Evolutionary conservation across 2,329 filamentous ascomycete genomes (phyloP).

Genomic region (Amesomyces nigricolor): DNA sequence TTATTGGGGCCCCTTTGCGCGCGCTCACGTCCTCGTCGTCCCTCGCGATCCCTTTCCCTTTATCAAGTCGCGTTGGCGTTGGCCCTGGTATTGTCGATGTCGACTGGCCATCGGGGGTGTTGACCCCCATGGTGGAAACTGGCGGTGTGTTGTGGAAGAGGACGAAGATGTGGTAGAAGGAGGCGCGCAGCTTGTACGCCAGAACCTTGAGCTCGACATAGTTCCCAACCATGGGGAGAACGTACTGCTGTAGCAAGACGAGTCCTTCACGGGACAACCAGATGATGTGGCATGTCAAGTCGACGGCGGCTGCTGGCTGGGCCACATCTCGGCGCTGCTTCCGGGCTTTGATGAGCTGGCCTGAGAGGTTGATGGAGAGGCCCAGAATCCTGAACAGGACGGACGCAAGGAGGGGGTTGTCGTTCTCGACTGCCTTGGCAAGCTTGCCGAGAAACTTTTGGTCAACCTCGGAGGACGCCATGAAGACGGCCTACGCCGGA

Average conservation of each 20-base stretch:
- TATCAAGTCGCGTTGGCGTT: constrained; percentile 37
- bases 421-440: constrained; percentile 69
- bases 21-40: constrained; percentile 39
- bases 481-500: constrained; percentile 36
- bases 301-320: constrained; percentile 71
- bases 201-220: constrained; percentile 83
- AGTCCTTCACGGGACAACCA: constrained; percentile 93
- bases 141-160: constrained; percentile 89
- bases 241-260: constrained; percentile 78
- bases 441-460: constrained; percentile 93
- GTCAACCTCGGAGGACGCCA: constrained; percentile 96
- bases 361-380: constrained; percentile 79
- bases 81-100: constrained; percentile 28
- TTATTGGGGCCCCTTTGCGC: constrained; percentile 53
- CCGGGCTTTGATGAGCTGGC: constrained; percentile 74
- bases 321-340: constrained; percentile 79
- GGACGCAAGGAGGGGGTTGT: constrained; percentile 72
- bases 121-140: constrained; percentile 56
- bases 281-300: constrained; percentile 82
- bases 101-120: constrained; percentile 42
- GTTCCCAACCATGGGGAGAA: constrained; percentile 75
- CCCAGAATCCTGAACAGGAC: constrained; percentile 90
- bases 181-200: constrained; percentile 84
- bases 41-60: constrained; percentile 46
- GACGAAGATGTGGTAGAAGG: constrained; percentile 94